Evolutionary conservation across 116 monocot species (phyloP).

Genomic region (Cymodocea nodosa): DNA sequence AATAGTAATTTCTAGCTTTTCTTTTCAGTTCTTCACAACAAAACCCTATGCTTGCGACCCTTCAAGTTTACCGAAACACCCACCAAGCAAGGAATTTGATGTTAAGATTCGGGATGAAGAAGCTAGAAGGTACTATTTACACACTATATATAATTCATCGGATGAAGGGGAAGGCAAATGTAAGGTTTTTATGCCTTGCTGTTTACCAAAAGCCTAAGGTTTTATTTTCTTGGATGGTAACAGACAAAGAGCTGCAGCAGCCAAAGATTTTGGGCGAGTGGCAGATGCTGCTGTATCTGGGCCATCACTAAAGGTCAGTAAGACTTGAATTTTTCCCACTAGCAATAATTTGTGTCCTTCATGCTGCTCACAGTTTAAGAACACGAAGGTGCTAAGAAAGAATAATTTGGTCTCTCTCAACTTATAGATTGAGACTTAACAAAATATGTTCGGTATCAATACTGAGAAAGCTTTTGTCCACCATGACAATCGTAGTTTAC

Average conservation of each 20-base stretch:
- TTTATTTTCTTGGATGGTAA: not conserved
- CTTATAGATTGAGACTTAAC: no score
- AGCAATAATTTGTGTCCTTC: not conserved
- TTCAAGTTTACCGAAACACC: slow-evolving; percentile 62
- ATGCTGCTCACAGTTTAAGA: no score
- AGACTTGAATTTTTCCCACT: not conserved
- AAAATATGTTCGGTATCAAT: no score
- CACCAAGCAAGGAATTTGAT: slow-evolving; percentile 80
- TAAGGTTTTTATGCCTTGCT: no score
- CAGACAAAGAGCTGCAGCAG: slow-evolving; percentile 29
- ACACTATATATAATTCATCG: no score
- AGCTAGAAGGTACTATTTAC: slow-evolving; percentile 37
- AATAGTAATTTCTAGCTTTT: not conserved
- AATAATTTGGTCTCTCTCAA: no score
- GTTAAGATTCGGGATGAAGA: slow-evolving; percentile 51
- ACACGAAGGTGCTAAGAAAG: no score
- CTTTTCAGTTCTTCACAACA: slow-evolving; percentile 45
- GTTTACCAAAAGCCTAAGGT: no score
- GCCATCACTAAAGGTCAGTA: slow-evolving; percentile 2
- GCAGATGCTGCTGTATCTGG: not conserved
- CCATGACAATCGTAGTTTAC: no score
- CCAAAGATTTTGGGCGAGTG: slow-evolving; percentile 4
- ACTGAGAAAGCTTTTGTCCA: no score
- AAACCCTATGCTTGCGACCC: slow-evolving; percentile 64
- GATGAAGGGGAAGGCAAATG: no score